Evolutionary conservation across 2,329 filamentous ascomycete genomes (phyloP).

Genomic region (Botrytis galanthina): DNA sequence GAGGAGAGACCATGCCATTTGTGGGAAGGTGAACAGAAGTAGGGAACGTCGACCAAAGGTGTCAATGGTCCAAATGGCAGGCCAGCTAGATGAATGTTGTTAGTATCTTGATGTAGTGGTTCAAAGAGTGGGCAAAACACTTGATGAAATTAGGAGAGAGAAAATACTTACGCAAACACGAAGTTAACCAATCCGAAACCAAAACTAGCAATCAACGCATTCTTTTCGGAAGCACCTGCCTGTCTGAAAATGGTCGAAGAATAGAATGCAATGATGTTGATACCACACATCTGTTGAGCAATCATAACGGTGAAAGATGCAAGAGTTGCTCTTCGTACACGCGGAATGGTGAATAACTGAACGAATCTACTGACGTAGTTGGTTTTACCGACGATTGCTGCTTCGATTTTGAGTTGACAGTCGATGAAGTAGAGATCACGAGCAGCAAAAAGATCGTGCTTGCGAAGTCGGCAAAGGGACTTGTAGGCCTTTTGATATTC

Average conservation of each 20-base stretch:
- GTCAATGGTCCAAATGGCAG: constrained; percentile 59
- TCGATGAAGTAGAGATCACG: constrained; percentile 61
- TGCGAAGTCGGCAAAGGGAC: constrained; percentile 57
- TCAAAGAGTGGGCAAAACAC: neutral
- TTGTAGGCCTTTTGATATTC: constrained; percentile 51
- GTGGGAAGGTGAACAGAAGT: constrained; percentile 62
- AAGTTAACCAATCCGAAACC: constrained; percentile 66
- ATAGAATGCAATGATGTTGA: constrained; percentile 74
- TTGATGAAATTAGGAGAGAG: no score
- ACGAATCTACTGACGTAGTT: constrained; percentile 61
- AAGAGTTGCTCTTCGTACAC: constrained; percentile 68
- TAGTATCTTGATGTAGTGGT: neutral
- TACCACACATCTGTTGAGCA: constrained; percentile 38
- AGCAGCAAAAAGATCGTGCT: constrained; percentile 57
- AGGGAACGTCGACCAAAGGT: constrained; percentile 60
- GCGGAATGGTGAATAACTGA: constrained; percentile 67
- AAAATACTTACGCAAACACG: constrained; percentile 36
- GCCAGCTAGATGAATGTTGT: constrained; percentile 60
- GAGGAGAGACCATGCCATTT: constrained; percentile 64
- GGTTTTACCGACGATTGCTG: constrained; percentile 36
- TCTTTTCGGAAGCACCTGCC: constrained; percentile 53
- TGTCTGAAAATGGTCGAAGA: constrained; percentile 60
- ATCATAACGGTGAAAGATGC: constrained; percentile 79
- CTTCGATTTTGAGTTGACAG: constrained; percentile 47
- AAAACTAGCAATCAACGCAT: constrained; percentile 60